Evolutionary conservation across 176 grass and related monocot genomes (phyloP), one percentile per base, ranked within the genome.

Genomic region (Oryza coarctata): DNA sequence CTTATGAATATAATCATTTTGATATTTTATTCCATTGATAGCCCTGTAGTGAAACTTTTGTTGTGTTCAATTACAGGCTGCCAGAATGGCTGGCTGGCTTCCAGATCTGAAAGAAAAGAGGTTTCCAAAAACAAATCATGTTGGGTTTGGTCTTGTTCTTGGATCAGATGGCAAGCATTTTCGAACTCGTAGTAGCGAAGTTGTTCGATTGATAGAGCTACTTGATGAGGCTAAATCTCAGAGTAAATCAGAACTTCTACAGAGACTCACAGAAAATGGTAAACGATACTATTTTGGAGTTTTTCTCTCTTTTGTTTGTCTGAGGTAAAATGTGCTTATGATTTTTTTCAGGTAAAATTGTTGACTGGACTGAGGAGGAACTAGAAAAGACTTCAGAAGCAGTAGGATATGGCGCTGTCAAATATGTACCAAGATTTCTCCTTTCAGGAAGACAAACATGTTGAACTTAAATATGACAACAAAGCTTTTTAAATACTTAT

Each of bases 111-210:
- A 89, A 22, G 84, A 91, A 85, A 93, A 91, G 61, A 89, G 74
- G 64, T 93, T 86, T 61, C 95, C 95, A 22, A 93, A 87, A 93
- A 81, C 86, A 25, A 95, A 12, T 68, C 92, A 95, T 88, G 95
- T 98, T 80, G 92, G 92, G 69, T 95, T 98, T 75, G 95, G 95
- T 15, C 90, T 98, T 75, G 95, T 98, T 88, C 91, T 98, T 90
- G 96, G 96, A 61, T 79, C 87, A 84, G 96, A 98, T 77, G 90
- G 96, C 70, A 95, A 98, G 69, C 90, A 90, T 2, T 95, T 98
- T 85, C 87, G 87, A 38, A 98, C 96, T 72, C 93, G 90, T 25
- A 98, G 93, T 75, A 88, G 89, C 36, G 88, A 93, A 61, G 96
- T 95, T 80, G 90, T 98, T 84, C 82, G 93, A 74, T 86, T 98